These are phyloP conservation scores for Geotrichum ghanense DNA, from an alignment of 805 yeast species.

Conservation along the genomic window DNA sequence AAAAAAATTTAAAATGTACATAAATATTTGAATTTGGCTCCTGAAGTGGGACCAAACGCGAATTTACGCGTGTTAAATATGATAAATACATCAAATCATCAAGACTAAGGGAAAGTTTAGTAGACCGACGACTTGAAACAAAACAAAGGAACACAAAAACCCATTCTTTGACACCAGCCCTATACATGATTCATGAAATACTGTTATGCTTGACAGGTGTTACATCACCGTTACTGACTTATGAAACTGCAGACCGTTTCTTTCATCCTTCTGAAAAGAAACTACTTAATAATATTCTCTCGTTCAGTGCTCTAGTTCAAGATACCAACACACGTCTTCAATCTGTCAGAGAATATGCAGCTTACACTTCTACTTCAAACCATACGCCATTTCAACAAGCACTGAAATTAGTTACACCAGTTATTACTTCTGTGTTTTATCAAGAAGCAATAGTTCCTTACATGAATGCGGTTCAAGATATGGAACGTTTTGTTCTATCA, in stretches of 20 bases:
- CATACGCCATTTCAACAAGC: slow-evolving; percentile 3
- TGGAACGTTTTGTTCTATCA: slow-evolving; percentile 12
- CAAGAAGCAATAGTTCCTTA: slow-evolving; percentile 7
- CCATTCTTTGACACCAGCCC: not conserved
- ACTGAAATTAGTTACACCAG: slow-evolving; percentile 3
- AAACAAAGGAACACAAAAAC: not conserved
- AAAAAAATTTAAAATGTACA: too few species aligned
- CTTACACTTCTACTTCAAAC: not conserved
- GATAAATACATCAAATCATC: too few species aligned
- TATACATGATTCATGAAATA: slow-evolving; percentile 20
- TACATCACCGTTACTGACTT: slow-evolving; percentile 7
- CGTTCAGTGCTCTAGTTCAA: not conserved
- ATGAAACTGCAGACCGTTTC: slow-evolving; percentile 6
- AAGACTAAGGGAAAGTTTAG: too few species aligned
- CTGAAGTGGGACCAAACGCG: too few species aligned
- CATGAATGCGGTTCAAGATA: slow-evolving; percentile 6
- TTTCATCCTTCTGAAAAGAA: not conserved
- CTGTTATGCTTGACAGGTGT: slow-evolving; percentile 14
- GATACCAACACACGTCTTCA: slow-evolving; percentile 2
- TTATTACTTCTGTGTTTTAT: slow-evolving; percentile 7
- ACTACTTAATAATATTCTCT: slow-evolving; percentile 3
- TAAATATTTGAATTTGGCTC: too few species aligned
- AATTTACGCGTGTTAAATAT: too few species aligned
- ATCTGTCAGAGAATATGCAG: not conserved
- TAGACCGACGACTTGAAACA: too few species aligned